These are phyloP conservation scores for Sphagnum contortum DNA, from an alignment of 225 moss, liverwort and hornwort genomes.

Conservation along the genomic window DNA sequence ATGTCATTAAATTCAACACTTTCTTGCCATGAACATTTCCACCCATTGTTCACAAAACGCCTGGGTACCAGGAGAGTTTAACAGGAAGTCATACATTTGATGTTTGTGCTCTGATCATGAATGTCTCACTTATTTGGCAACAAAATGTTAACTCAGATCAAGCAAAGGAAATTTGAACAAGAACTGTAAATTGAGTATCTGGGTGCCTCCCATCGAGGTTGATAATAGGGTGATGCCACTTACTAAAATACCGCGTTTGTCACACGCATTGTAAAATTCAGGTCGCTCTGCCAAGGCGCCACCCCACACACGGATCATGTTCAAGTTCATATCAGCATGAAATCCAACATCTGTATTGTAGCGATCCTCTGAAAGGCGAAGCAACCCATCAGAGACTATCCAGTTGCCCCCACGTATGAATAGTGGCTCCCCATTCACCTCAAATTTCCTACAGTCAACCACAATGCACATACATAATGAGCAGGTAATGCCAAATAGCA, in stretches of 20 bases:
- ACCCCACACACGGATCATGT: slow-evolving; percentile 93
- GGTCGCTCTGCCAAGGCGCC: slow-evolving; percentile 95
- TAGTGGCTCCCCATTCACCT: slow-evolving; percentile 73
- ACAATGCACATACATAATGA: not conserved
- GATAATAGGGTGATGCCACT: not conserved
- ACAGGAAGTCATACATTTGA: too few species aligned
- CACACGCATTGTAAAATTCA: slow-evolving; percentile 77
- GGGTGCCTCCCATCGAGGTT: too few species aligned
- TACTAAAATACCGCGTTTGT: slow-evolving; percentile 84
- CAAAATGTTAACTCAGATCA: too few species aligned
- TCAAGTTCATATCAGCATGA: slow-evolving; percentile 96
- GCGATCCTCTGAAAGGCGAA: slow-evolving; percentile 78
- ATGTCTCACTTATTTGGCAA: too few species aligned
- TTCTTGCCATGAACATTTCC: too few species aligned
- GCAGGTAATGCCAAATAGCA: too few species aligned
- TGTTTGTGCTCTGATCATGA: too few species aligned
- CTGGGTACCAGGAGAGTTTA: too few species aligned
- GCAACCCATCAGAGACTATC: slow-evolving; percentile 87
- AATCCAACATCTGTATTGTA: slow-evolving; percentile 83
- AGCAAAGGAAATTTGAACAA: too few species aligned
- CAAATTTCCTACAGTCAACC: slow-evolving; percentile 43
- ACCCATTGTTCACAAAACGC: too few species aligned
- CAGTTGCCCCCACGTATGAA: slow-evolving; percentile 92
- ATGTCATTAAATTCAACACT: too few species aligned
- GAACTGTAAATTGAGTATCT: too few species aligned